phyloP scores from a whole-genome alignment of 768 basidiomycete genomes.

The Dendrothele bispora region DNA sequence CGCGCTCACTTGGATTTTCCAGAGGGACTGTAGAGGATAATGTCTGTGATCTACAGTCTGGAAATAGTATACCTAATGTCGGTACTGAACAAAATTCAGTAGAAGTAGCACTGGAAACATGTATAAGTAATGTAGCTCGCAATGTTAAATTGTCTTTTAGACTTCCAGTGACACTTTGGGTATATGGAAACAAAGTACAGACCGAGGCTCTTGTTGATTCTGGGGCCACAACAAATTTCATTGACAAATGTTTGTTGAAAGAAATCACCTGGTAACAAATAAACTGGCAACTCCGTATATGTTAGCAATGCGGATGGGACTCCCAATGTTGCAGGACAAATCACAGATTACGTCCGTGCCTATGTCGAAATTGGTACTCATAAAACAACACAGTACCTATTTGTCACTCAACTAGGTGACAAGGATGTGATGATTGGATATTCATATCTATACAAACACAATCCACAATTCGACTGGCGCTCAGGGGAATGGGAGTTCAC shows the following conservation, averaged over 20 bases:
- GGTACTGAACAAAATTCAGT: background rate
- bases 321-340: slow-evolving; percentile 2
- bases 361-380: background rate
- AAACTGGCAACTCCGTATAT: background rate
- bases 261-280: slow-evolving; percentile 3
- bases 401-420: background rate
- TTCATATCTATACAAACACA: slow-evolving; percentile 1
- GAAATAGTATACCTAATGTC: background rate
- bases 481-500: slow-evolving; percentile 5
- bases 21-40: slow-evolving; percentile 2
- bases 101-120: slow-evolving; percentile 2
- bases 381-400: background rate
- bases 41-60: slow-evolving; percentile 3
- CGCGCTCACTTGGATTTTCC: slow-evolving; percentile 1
- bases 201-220: slow-evolving; percentile 3
- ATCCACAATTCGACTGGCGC: slow-evolving; percentile 2
- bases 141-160: slow-evolving; percentile 2
- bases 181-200: slow-evolving; percentile 1
- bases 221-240: slow-evolving; percentile 6
- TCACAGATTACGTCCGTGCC: background rate
- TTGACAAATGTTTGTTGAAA: slow-evolving; percentile 1
- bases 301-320: background rate
- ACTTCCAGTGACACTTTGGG: slow-evolving; percentile 4
- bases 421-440: slow-evolving; percentile 1
- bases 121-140: slow-evolving; percentile 2